phyloP scores from a whole-genome alignment of 495 filamentous ascomycete species.

The Opeltia flavorubescens region DNA sequence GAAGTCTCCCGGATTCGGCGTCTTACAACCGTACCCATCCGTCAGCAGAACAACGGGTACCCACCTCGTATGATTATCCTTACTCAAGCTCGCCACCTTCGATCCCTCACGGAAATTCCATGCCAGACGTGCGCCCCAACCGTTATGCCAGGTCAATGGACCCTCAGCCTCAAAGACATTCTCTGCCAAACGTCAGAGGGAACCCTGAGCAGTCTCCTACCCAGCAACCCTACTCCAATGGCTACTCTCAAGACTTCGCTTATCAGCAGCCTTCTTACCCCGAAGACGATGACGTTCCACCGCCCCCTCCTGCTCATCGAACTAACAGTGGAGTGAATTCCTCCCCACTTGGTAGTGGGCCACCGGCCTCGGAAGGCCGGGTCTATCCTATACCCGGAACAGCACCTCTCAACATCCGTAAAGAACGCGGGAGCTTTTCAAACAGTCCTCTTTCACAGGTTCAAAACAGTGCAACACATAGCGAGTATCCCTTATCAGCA shows the following conservation, averaged over 20 bases:
- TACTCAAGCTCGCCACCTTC: conserved; percentile 8
- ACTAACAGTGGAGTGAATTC: conserved; percentile 11
- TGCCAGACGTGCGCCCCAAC: conserved; percentile 5
- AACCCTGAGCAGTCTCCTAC: not conserved
- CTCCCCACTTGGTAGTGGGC: not conserved
- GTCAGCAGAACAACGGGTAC: conserved; percentile 1
- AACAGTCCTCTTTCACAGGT: conserved; percentile 14
- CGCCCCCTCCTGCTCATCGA: conserved; percentile 35
- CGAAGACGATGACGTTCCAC: conserved; percentile 36
- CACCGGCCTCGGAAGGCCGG: conserved; percentile 1
- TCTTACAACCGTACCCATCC: not conserved
- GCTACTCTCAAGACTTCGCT: not conserved
- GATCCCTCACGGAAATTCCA: conserved; percentile 1
- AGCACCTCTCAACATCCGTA: conserved; percentile 30
- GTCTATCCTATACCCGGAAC: conserved; percentile 23
- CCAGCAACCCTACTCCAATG: not conserved
- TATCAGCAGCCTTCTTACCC: conserved; percentile 14
- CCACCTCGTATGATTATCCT: not conserved
- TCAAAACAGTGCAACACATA: conserved; percentile 9
- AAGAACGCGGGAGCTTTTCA: conserved; percentile 7
- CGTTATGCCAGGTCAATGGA: not conserved
- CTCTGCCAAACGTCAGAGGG: not conserved
- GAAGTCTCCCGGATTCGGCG: not conserved
- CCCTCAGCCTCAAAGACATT: conserved; percentile 1
- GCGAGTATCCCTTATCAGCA: conserved; percentile 3